A percentile compares a stretch with the other conserved stretches of the same genome.
These are phyloP conservation scores for Scheffersomyces stipitis DNA, from an alignment of 805 yeast genomes.

Conservation along the genomic window DNA sequence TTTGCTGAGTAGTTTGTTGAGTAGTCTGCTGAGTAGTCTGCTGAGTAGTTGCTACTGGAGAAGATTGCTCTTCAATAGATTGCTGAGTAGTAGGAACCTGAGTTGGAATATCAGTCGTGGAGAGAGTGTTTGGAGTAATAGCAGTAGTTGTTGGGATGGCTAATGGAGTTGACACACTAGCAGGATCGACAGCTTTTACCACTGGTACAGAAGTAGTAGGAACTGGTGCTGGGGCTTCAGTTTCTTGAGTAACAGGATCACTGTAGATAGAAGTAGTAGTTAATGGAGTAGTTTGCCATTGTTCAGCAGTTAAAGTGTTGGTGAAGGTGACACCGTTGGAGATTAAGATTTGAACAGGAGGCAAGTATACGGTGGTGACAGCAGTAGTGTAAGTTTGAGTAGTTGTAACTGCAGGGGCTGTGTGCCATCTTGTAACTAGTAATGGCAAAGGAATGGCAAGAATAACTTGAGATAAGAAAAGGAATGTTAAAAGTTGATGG, in stretches of 20 bases:
- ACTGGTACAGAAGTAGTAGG: constrained; percentile 6
- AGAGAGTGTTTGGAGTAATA: constrained; percentile 8
- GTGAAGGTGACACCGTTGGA: constrained; percentile 55
- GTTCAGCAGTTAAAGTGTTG: constrained; percentile 35
- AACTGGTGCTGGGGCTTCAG: constrained; percentile 10
- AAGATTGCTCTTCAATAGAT: no score
- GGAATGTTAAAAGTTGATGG: constrained; percentile 6
- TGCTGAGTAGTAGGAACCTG: constrained; percentile 6
- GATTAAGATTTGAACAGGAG: constrained; percentile 52
- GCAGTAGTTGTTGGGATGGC: constrained; percentile 9
- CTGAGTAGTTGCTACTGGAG: no score
- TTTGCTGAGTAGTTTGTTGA: not conserved
- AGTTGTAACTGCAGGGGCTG: constrained; percentile 54
- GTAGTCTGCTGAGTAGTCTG: constrained; percentile 1
- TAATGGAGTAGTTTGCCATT: constrained; percentile 32
- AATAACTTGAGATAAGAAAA: constrained; percentile 18
- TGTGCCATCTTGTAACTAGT: constrained; percentile 52
- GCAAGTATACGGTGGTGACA: constrained; percentile 48
- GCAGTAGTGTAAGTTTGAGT: constrained; percentile 43
- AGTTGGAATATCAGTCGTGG: constrained; percentile 12
- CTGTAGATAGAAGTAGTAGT: constrained; percentile 32
- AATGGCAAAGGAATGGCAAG: constrained; percentile 38
- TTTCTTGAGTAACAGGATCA: constrained; percentile 11
- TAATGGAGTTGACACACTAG: not conserved
- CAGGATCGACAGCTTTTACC: not conserved